These are phyloP conservation scores for Solanum gandarillasii DNA, from an alignment of 257 asterid genomes.

Conservation along the genomic window DNA sequence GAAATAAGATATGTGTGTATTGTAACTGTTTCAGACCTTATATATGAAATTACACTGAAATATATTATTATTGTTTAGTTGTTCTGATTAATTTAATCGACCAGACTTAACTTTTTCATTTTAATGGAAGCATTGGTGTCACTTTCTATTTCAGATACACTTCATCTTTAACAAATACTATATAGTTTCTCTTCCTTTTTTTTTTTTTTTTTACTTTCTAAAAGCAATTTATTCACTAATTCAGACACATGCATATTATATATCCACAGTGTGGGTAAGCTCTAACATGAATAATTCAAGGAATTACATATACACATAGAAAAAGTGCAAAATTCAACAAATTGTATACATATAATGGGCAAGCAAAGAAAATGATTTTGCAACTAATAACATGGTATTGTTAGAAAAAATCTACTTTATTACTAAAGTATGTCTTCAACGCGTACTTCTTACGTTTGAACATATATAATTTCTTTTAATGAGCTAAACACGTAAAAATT, in stretches of 20 bases:
- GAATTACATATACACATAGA: not conserved
- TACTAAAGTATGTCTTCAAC: not conserved
- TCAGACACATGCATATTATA: not conserved
- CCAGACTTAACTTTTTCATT: not conserved
- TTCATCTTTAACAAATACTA: not conserved
- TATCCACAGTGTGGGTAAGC: not conserved
- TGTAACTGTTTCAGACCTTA: not conserved
- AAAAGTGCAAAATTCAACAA: not conserved
- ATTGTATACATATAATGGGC: not conserved
- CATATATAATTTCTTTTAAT: not conserved
- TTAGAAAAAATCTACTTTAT: not conserved
- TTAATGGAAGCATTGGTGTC: not conserved
- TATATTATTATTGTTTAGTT: not conserved
- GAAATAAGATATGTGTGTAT: rapidly evolving
- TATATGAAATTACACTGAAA: too few species aligned
- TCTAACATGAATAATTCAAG: not conserved
- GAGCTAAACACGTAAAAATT: not conserved
- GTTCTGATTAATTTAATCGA: not conserved
- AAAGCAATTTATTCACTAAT: not conserved
- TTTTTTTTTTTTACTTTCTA: not conserved
- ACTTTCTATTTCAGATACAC: not conserved
- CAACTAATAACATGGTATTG: not conserved
- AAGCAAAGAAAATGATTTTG: not conserved
- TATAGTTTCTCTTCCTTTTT: not conserved
- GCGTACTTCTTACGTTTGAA: not conserved